Evolutionary conservation across 75 land plant genomes (phyloP).

Genomic region (Cunninghamia lanceolata): DNA sequence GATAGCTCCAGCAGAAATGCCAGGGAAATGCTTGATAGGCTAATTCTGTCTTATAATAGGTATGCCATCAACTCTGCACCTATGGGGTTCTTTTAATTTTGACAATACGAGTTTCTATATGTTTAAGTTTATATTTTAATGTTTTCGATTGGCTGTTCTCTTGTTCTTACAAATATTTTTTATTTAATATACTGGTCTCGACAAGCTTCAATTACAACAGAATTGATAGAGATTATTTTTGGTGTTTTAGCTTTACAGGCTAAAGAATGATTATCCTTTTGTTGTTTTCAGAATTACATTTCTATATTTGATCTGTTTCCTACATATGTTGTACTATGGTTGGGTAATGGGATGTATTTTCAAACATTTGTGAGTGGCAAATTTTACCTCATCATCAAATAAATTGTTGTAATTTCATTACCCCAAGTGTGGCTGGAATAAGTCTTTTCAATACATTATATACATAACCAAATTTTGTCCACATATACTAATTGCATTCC

Average conservation of each 20-base stretch:
- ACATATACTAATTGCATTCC: neutral
- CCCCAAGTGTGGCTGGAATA: no score
- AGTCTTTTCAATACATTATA: no score
- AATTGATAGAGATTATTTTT: slow-evolving; percentile 91
- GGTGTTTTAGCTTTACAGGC: slow-evolving; percentile 87
- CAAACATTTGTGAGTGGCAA: no score
- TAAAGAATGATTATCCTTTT: slow-evolving; percentile 13
- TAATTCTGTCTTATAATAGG: no score
- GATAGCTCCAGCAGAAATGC: slow-evolving; percentile 97
- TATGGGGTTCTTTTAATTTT: no score
- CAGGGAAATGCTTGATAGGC: no score
- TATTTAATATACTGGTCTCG: slow-evolving; percentile 38
- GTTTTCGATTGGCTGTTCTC: neutral
- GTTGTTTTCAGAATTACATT: neutral
- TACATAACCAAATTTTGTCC: no score
- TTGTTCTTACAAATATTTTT: neutral
- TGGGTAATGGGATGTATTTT: no score
- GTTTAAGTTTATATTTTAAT: neutral
- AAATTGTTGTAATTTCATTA: no score
- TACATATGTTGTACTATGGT: no score
- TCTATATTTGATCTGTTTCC: neutral
- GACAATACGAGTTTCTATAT: neutral
- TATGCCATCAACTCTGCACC: no score
- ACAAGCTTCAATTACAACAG: slow-evolving; percentile 88
- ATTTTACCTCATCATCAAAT: no score